Conservation (phyloP, 2,329 filamentous ascomycete genomes). For the Aspergillus sclerotialis region DNA sequence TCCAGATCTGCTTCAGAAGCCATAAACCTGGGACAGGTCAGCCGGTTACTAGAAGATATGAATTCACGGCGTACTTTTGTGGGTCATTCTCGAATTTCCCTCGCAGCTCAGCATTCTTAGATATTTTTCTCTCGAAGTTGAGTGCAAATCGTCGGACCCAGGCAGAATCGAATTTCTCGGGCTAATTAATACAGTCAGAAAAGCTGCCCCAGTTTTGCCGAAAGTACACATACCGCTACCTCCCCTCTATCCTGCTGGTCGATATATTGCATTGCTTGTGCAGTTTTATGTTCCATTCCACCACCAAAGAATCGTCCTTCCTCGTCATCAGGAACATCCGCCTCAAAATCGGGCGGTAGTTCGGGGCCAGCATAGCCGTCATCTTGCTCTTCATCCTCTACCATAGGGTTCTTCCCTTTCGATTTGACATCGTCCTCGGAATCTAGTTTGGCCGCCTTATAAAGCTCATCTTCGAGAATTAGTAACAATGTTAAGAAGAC, state of each 20-base stretch:
- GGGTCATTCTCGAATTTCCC: slow-evolving; percentile 77
- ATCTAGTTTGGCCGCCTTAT: slow-evolving; percentile 54
- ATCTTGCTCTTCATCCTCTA: slow-evolving; percentile 43
- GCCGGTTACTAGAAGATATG: too few relatives aligned
- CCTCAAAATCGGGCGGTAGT: slow-evolving; percentile 50
- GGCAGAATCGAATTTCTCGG: slow-evolving; percentile 71
- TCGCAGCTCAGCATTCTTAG: slow-evolving; percentile 81
- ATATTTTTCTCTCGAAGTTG: slow-evolving; percentile 84
- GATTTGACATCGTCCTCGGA: slow-evolving; percentile 44
- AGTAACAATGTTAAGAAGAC: slow-evolving; percentile 6
- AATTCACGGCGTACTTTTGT: slow-evolving; percentile 61
- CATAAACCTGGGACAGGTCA: slow-evolving; percentile 56
- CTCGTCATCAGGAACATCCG: slow-evolving; percentile 65
- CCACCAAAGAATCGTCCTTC: slow-evolving; percentile 95
- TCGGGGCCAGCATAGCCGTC: slow-evolving; percentile 47
- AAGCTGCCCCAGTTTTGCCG: too few relatives aligned
- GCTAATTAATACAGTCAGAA: slow-evolving; percentile 26
- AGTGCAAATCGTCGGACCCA: slow-evolving; percentile 80
- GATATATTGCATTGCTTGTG: slow-evolving; percentile 80
- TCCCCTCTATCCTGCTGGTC: slow-evolving; percentile 58
- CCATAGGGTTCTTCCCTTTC: slow-evolving; percentile 37
- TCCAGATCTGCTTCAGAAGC: slow-evolving; percentile 83
- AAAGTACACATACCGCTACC: slow-evolving; percentile 29
- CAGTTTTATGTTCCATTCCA: slow-evolving; percentile 74
- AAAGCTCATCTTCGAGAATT: slow-evolving; percentile 42